These are phyloP conservation scores for Cyclotella kingstonii DNA, from an alignment of 108 stramenopile species.

Conservation along the genomic window DNA sequence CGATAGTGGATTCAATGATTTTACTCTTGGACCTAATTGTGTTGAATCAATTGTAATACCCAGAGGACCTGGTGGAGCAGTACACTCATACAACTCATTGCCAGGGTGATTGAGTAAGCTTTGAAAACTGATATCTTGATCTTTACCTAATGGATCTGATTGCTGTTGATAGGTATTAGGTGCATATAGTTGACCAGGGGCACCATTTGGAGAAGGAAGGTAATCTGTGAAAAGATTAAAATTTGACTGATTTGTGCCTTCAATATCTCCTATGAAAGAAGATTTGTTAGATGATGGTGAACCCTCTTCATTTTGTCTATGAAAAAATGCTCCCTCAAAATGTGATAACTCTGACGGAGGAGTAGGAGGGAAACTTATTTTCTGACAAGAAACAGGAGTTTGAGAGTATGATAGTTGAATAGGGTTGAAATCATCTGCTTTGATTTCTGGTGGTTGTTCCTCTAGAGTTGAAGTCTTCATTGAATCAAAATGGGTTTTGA, in stretches of 20 bases:
- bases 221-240: no score
- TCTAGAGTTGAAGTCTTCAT: conserved; percentile 2
- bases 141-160: conserved; percentile 3
- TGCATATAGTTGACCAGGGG: no score
- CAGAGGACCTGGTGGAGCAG: conserved; percentile 34
- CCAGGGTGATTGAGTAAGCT: conserved; percentile 29
- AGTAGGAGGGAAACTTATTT: no score
- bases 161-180: no score
- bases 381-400: not conserved
- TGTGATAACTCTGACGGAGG: no score
- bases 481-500: conserved; percentile 12
- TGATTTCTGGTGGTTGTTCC: not conserved
- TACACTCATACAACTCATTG: conserved; percentile 43
- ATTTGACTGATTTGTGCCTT: no score
- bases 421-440: not conserved
- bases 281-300: no score
- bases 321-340: no score
- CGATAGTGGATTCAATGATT: conserved; percentile 33
- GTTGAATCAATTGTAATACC: conserved; percentile 39
- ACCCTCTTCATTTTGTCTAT: no score
- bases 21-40: conserved; percentile 26
- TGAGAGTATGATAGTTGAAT: conserved; percentile 19
- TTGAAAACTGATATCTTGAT: conserved; percentile 23
- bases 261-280: no score
- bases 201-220: no score